Evolutionary conservation across 2,329 filamentous ascomycete genomes (phyloP).

Genomic region (Xylaria sp.): DNA sequence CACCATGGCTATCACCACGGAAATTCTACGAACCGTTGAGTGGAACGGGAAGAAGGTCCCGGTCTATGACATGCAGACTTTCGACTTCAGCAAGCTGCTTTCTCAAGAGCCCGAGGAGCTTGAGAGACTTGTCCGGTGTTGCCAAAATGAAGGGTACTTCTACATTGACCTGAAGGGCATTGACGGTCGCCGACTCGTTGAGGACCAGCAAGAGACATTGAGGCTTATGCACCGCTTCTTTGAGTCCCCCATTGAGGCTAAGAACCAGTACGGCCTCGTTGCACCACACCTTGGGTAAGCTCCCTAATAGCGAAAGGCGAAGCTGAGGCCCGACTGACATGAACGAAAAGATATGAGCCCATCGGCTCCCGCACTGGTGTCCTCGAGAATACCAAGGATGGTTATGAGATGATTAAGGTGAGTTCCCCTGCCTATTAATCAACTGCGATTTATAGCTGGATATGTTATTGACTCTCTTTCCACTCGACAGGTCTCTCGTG

Average conservation of each 20-base stretch:
- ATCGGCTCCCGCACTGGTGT: slow-evolving; percentile 56
- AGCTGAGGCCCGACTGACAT: slow-evolving; percentile 3
- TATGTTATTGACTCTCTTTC: neutral
- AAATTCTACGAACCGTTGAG: slow-evolving; percentile 51
- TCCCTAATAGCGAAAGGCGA: neutral
- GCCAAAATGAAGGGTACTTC: slow-evolving; percentile 60
- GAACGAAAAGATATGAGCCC: slow-evolving; percentile 50
- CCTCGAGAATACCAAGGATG: slow-evolving; percentile 54
- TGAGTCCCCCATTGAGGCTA: slow-evolving; percentile 56
- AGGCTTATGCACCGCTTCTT: slow-evolving; percentile 63
- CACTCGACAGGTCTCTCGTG: slow-evolving; percentile 47
- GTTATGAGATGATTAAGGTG: slow-evolving; percentile 60
- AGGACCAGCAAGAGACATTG: slow-evolving; percentile 58
- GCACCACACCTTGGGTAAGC: slow-evolving; percentile 57
- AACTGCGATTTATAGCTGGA: neutral
- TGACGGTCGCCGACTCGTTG: slow-evolving; percentile 58
- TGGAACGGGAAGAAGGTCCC: slow-evolving; percentile 57
- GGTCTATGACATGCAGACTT: slow-evolving; percentile 58
- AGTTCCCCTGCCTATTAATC: neutral
- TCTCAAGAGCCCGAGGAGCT: slow-evolving; percentile 60
- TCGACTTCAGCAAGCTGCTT: slow-evolving; percentile 57
- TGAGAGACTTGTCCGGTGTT: slow-evolving; percentile 55
- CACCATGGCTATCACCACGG: slow-evolving; percentile 45
- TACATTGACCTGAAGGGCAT: slow-evolving; percentile 59
- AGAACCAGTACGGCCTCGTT: slow-evolving; percentile 62